Conservation (phyloP, 257 asterid species). For the Paraleonurus japonicus region DNA sequence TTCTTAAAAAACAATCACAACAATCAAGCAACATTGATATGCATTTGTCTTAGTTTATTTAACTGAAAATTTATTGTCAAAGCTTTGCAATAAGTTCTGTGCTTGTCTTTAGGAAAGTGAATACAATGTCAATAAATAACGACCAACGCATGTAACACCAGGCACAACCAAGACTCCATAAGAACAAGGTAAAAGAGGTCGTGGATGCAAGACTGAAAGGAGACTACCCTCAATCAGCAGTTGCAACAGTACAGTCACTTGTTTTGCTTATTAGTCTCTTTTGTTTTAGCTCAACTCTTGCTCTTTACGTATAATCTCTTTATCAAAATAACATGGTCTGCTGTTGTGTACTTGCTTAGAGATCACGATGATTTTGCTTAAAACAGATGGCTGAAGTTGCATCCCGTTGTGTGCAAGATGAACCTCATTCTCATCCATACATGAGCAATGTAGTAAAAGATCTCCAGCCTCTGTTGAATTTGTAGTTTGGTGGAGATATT, state of each 20-base stretch:
- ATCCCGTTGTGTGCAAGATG: not conserved
- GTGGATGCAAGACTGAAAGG: slow-evolving; percentile 46
- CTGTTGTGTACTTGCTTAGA: not conserved
- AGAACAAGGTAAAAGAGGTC: slow-evolving; percentile 43
- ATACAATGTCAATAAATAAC: no score
- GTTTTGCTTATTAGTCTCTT: not conserved
- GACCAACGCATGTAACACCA: slow-evolving; percentile 6
- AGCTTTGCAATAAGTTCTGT: no score
- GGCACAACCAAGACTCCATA: slow-evolving; percentile 50
- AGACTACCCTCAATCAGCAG: slow-evolving; percentile 29
- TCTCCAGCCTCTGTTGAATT: not conserved
- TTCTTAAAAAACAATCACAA: no score
- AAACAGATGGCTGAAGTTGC: not conserved
- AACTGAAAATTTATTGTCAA: no score
- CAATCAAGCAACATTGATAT: no score
- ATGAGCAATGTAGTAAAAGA: not conserved
- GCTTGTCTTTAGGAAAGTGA: no score
- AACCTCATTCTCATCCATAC: not conserved
- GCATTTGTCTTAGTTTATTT: no score
- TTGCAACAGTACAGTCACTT: not conserved
- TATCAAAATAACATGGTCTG: not conserved
- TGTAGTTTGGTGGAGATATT: no score
- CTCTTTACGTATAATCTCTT: no score
- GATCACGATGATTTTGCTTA: not conserved
- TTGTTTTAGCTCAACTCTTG: no score